Conservation (phyloP, 495 filamentous ascomycete species). For the Aspergillus heteromorphus region DNA sequence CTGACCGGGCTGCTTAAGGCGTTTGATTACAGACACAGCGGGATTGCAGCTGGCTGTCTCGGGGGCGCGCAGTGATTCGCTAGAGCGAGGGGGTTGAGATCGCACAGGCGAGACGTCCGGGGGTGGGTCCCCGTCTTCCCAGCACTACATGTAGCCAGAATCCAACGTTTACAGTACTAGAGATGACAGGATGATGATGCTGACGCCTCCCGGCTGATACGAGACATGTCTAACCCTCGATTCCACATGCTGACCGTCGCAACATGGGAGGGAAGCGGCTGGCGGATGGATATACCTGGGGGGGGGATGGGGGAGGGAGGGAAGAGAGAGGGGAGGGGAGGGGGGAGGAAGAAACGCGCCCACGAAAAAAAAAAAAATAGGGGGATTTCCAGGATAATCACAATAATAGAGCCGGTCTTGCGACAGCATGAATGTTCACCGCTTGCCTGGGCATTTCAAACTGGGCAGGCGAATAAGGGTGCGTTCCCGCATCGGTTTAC, state of each 20-base stretch:
- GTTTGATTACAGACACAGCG: conserved; percentile 51
- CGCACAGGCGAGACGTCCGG: conserved; percentile 15
- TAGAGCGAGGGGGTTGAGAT: conserved; percentile 5
- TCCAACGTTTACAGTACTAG: conserved; percentile 1
- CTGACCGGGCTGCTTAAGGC: conserved; percentile 52
- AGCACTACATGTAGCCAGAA: conserved; percentile 8
- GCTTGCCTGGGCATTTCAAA: conserved; percentile 13
- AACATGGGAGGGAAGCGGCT: conserved; percentile 8
- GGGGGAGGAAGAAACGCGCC: no score
- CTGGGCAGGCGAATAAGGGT: conserved; percentile 11
- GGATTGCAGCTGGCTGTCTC: conserved; percentile 34
- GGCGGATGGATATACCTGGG: neutral
- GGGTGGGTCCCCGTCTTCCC: conserved; percentile 8
- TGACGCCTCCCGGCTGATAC: conserved; percentile 8
- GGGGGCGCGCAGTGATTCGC: conserved; percentile 12
- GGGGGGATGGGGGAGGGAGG: conserved; percentile 4
- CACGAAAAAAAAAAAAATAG: conserved; percentile 1
- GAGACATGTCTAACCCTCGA: conserved; percentile 17
- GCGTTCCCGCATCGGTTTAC: conserved; percentile 15
- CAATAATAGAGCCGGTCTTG: neutral
- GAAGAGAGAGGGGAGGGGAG: neutral
- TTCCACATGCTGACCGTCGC: conserved; percentile 13
- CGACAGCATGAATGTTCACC: conserved; percentile 9
- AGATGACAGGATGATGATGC: conserved; percentile 1
- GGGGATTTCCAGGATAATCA: neutral